Evolutionary conservation across 345 rosid genomes (phyloP), one percentile per base, ranked within the genome.

Genomic region (Brassica incana): DNA sequence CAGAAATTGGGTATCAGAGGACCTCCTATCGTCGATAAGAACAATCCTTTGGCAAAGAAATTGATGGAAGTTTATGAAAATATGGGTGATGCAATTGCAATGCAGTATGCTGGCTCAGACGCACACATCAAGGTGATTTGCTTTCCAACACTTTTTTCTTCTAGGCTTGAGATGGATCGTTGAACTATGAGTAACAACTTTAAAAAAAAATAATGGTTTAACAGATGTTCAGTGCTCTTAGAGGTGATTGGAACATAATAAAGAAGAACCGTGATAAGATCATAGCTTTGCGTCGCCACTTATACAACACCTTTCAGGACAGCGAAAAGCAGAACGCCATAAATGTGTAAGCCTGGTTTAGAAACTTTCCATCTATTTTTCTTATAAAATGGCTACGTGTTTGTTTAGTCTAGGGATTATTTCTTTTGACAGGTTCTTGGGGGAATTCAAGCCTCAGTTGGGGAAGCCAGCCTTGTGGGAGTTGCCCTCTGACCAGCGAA

Each of bases 71-170:
- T 81, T 65, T 95, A 95, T 80, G 92, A 91, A 82, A 78, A 82
- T 14, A 92, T 92, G 99, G 99, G 99, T 5, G 91, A 95, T 86
- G 91, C 88, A 20, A 88, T 95, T 79, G 95, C 99, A 1, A 61
- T 86, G 58, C 99, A 95, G 76, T 95, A 95, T 82, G 99, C 97
- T 73, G 99, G 99, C 52, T 95, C 99, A 4, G 91, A 91, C 25
- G 99, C 99, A 65, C 99, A 95, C 78, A 92, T 85, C 86, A 95
- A 91, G 95, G 99, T 91, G 35, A 67, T 1, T 59, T 73, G 23
- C 0, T 71, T 65, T 25, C 64, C 79, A 70, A 40, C 67, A 65
- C 23, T 8, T 43, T 20, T 20, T 15, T 33, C 27, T 40, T 40
- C 12, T 40, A 75, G 12, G 52, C 43, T 70, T 52, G 77, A 10